These are phyloP conservation scores for Plasmopara halstedii DNA, from an alignment of 352 stramenopile genomes.

Conservation along the genomic window DNA sequence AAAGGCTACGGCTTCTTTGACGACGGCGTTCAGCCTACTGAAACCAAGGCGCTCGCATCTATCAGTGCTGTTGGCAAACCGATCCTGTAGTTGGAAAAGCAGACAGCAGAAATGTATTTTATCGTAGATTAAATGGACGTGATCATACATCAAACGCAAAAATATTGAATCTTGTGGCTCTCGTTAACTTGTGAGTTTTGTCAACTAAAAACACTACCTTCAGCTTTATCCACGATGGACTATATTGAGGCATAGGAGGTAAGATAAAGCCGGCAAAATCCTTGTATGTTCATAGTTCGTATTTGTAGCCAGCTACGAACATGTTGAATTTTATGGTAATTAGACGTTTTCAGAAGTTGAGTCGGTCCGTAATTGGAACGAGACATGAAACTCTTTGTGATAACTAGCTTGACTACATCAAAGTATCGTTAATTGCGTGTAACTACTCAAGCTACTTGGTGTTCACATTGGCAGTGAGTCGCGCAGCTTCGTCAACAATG, in stretches of 20 bases:
- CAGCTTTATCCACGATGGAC: too few relatives aligned
- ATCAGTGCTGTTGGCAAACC: slow-evolving; percentile 29
- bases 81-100: slow-evolving; percentile 15
- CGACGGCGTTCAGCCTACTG: slow-evolving; percentile 29
- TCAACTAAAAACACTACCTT: too few relatives aligned
- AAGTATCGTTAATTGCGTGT: slow-evolving; percentile 1
- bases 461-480: slow-evolving; percentile 1
- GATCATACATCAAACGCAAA: too few relatives aligned
- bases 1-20: slow-evolving; percentile 83
- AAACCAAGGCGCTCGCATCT: slow-evolving; percentile 22
- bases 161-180: too few relatives aligned
- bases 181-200: too few relatives aligned
- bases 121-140: not conserved
- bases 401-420: too few relatives aligned
- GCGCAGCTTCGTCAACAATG: slow-evolving; percentile 6
- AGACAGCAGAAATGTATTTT: not conserved
- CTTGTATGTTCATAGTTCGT: slow-evolving; percentile 3
- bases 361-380: not conserved
- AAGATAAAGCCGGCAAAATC: slow-evolving; percentile 18
- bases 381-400: not conserved
- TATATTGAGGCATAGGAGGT: slow-evolving; percentile 2
- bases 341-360: not conserved
- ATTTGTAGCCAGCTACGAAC: slow-evolving; percentile 3
- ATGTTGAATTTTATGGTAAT: too few relatives aligned
- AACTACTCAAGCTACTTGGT: not conserved